Percentiles rank a stretch among this genome's conserved stretches.
phyloP scores from a whole-genome alignment of 2,329 filamentous ascomycete species.

The Fusarium vanettenii region DNA sequence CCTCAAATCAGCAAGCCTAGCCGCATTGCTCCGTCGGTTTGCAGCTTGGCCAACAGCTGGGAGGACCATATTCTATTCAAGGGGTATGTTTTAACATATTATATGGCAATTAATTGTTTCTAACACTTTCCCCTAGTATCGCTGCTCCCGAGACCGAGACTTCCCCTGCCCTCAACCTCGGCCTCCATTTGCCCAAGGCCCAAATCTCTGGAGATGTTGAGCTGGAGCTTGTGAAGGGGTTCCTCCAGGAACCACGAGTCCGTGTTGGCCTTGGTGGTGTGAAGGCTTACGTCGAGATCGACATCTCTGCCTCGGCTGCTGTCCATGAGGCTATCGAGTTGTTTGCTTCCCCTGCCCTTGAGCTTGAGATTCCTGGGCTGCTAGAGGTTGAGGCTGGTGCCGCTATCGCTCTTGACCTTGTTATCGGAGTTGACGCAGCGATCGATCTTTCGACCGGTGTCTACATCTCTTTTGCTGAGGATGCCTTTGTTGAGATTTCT shows the following conservation, averaged over 20 bases:
- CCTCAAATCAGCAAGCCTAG: background rate
- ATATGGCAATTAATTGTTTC: background rate
- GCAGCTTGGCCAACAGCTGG: constrained; percentile 28
- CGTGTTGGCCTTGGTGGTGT: constrained; percentile 61
- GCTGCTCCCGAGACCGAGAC: constrained; percentile 30
- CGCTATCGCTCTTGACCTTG: constrained; percentile 62
- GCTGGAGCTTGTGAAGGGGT: constrained; percentile 55
- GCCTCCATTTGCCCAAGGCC: constrained; percentile 39
- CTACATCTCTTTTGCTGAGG: constrained; percentile 62
- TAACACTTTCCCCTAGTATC: background rate
- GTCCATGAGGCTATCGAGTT: constrained; percentile 64
- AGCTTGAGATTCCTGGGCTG: constrained; percentile 56
- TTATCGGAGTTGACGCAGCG: constrained; percentile 59
- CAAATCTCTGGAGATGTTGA: constrained; percentile 62
- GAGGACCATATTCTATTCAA: constrained; percentile 29
- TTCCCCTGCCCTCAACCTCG: constrained; percentile 34
- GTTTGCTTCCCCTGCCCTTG: constrained; percentile 52
- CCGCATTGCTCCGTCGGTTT: background rate
- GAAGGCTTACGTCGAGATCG: constrained; percentile 64
- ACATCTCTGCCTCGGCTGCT: constrained; percentile 56
- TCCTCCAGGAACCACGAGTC: constrained; percentile 54
- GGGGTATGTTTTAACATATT: background rate
- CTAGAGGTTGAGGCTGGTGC: constrained; percentile 53
- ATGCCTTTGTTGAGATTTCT: constrained; percentile 54
- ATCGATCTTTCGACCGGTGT: constrained; percentile 60